A percentile compares a stretch with the other conserved stretches of the same genome.
These are phyloP conservation scores for Buddleja alternifolia DNA, from an alignment of 257 asterid genomes.

Conservation along the genomic window DNA sequence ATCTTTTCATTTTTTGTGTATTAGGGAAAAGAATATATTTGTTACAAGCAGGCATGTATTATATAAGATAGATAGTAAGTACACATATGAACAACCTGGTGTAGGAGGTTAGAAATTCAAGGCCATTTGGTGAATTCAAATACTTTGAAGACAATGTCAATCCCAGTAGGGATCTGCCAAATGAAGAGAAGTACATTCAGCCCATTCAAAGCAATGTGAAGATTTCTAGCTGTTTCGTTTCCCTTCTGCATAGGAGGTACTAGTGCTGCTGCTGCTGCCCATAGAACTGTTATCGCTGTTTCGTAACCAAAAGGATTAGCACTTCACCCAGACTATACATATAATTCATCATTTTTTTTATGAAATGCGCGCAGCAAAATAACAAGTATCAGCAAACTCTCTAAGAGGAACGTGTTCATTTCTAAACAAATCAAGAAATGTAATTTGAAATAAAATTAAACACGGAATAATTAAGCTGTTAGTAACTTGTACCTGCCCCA, in stretches of 20 bases:
- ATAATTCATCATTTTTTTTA: too few relatives aligned
- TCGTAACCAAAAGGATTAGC: background rate
- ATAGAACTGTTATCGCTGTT: slow-evolving; percentile 79
- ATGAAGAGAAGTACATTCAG: slow-evolving; percentile 74
- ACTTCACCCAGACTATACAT: too few relatives aligned
- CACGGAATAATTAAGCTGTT: too few relatives aligned
- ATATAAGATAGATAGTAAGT: background rate
- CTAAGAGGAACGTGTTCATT: too few relatives aligned
- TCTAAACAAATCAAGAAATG: slow-evolving; percentile 2
- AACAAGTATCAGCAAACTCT: too few relatives aligned
- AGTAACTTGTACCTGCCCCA: slow-evolving; percentile 84
- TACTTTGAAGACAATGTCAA: slow-evolving; percentile 76
- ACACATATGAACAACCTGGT: background rate
- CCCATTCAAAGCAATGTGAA: slow-evolving; percentile 73
- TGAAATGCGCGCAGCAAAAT: too few relatives aligned
- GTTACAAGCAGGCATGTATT: too few relatives aligned
- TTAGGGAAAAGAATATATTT: too few relatives aligned
- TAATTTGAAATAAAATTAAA: too few relatives aligned
- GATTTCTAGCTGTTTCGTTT: slow-evolving; percentile 83
- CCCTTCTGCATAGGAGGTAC: slow-evolving; percentile 98
- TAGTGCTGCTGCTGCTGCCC: slow-evolving; percentile 96
- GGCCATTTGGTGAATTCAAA: slow-evolving; percentile 87
- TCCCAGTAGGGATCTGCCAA: slow-evolving; percentile 91
- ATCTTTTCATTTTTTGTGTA: too few relatives aligned
- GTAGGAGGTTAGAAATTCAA: slow-evolving; percentile 35